phyloP scores from a whole-genome alignment of 805 yeast species.

The Yueomyces sinensis region DNA sequence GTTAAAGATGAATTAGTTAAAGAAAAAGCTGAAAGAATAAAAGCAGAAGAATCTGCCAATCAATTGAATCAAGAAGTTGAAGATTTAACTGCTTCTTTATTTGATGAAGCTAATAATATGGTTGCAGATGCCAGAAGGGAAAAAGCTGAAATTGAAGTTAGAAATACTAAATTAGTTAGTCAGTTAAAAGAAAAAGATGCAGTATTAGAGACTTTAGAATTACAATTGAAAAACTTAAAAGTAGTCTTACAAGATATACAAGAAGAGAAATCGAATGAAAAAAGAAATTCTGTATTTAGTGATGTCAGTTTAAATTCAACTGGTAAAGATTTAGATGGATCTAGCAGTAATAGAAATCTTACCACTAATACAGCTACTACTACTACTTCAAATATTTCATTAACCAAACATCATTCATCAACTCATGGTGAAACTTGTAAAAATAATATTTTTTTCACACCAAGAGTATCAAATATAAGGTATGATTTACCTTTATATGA shows the following conservation, averaged over 20 bases:
- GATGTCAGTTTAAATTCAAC: conserved; percentile 8
- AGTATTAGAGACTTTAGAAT: conserved; percentile 48
- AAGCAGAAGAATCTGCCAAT: conserved; percentile 46
- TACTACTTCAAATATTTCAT: conserved; percentile 2
- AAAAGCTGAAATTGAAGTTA: conserved; percentile 43
- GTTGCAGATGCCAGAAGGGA: conserved; percentile 68
- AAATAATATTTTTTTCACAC: conserved; percentile 24
- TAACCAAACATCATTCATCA: no score
- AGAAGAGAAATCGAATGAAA: conserved; percentile 7
- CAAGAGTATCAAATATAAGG: conserved; percentile 28
- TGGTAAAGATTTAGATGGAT: conserved; percentile 11
- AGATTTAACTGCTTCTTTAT: conserved; percentile 62
- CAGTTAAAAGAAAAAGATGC: conserved; percentile 57
- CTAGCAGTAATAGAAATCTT: not conserved
- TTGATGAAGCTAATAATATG: conserved; percentile 77
- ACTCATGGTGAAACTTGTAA: no score
- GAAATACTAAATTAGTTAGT: conserved; percentile 39
- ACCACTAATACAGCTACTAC: conserved; percentile 8
- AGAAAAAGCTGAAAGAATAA: conserved; percentile 27
- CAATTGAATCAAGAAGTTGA: conserved; percentile 62
- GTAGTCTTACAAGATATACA: conserved; percentile 41
- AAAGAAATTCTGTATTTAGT: conserved; percentile 5
- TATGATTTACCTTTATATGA: conserved; percentile 28
- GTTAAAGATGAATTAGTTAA: conserved; percentile 20
- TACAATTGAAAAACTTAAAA: conserved; percentile 58